phyloP scores from a whole-genome alignment of 495 filamentous ascomycete genomes.

The Penicillium maclennaniae region DNA sequence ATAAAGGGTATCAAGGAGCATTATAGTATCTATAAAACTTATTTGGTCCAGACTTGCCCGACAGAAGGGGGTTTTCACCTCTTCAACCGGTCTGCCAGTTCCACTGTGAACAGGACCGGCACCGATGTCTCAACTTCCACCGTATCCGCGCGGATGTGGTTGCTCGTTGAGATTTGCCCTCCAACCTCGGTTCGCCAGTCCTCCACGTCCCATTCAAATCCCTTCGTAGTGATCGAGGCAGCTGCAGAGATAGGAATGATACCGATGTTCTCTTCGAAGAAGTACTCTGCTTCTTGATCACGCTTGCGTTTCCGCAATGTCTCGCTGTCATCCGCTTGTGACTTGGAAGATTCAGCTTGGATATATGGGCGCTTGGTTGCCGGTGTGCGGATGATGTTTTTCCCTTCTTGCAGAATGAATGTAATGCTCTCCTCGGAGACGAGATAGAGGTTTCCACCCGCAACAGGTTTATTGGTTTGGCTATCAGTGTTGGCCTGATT shows the following conservation, averaged over 20 bases:
- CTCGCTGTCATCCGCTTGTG: background rate
- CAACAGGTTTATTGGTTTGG: background rate
- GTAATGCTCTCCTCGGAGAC: conserved; percentile 75
- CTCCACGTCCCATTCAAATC: conserved; percentile 85
- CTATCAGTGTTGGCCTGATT: background rate
- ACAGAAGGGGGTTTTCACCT: background rate
- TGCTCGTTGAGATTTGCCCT: conserved; percentile 85
- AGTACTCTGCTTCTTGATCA: conserved; percentile 5
- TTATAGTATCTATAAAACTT: conserved; percentile 8
- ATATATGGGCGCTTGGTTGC: conserved; percentile 29
- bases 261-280: conserved; percentile 66
- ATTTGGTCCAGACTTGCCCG: background rate
- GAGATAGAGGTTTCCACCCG: conserved; percentile 56
- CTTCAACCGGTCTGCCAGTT: conserved; percentile 51
- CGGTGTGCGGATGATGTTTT: conserved; percentile 64
- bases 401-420: conserved; percentile 66
- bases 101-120: conserved; percentile 82
- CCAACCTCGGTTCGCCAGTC: conserved; percentile 81
- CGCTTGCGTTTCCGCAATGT: conserved; percentile 10
- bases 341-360: background rate
- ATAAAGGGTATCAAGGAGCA: conserved; percentile 8
- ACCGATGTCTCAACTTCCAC: conserved; percentile 62
- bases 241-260: conserved; percentile 78
- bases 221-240: conserved; percentile 67
- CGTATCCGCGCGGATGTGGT: conserved; percentile 61